Conservation (phyloP, 2,329 filamentous ascomycete species). For the Coniochaeta hoffmannii region DNA sequence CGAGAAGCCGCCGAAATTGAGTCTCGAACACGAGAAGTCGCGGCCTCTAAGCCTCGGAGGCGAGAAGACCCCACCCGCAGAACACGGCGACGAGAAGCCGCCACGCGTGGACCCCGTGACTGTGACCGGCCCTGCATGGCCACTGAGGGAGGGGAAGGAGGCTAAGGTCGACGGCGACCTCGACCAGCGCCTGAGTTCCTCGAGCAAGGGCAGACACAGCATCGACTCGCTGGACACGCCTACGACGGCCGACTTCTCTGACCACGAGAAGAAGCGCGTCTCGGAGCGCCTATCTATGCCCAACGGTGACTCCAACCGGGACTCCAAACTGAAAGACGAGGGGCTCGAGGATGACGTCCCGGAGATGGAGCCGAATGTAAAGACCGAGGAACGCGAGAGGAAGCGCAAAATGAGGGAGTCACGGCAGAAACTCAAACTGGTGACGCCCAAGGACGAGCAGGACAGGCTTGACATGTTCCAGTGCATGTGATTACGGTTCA, state of each 20-base stretch:
- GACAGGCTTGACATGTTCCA: neutral
- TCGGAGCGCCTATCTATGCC: neutral
- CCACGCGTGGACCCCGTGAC: neutral
- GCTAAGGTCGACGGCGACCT: neutral
- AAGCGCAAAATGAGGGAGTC: constrained; percentile 1
- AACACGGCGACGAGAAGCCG: neutral
- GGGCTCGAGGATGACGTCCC: neutral
- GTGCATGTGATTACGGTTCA: neutral
- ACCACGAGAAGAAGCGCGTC: constrained; percentile 3
- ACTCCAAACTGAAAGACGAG: neutral
- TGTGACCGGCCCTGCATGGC: neutral
- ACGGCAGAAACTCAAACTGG: neutral
- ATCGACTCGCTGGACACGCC: neutral
- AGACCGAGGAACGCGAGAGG: neutral
- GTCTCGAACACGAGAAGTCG: neutral
- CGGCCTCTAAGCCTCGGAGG: neutral
- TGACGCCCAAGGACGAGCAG: neutral
- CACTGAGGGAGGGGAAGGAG: neutral
- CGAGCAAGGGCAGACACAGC: neutral
- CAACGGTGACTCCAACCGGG: neutral
- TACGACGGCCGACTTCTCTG: neutral
- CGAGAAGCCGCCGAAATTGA: neutral
- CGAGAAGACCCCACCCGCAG: neutral
- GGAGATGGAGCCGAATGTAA: neutral
- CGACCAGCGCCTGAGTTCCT: too few relatives aligned